Conservation (phyloP, 1,139 yeast genomes). For the Suhomyces chickasaworum region DNA sequence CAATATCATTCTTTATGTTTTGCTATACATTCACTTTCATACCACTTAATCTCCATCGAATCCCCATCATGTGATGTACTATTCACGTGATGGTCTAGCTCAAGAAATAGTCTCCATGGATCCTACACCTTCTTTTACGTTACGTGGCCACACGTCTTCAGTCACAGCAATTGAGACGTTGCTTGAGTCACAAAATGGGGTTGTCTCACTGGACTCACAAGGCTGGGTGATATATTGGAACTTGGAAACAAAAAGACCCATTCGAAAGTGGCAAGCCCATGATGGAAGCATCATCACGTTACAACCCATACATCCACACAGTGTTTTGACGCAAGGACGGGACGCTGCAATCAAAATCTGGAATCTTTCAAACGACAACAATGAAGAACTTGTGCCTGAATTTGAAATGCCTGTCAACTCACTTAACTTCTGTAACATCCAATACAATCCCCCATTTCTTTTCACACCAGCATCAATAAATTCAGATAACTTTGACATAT, state of each 20-base stretch:
- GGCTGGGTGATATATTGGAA: constrained; percentile 60
- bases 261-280: constrained; percentile 53
- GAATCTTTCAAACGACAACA: constrained; percentile 27
- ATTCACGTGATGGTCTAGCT: neutral
- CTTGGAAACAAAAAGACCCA: constrained; percentile 43
- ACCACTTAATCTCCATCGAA: too few relatives aligned
- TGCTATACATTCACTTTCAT: too few relatives aligned
- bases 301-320: constrained; percentile 32
- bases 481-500: constrained; percentile 57
- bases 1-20: too few relatives aligned
- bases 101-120: neutral
- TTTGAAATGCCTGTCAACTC: constrained; percentile 56
- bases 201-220: constrained; percentile 45
- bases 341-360: constrained; percentile 56
- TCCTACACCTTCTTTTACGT: constrained; percentile 13
- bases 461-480: constrained; percentile 56
- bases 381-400: constrained; percentile 6
- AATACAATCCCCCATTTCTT: constrained; percentile 28
- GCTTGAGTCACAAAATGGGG: constrained; percentile 6
- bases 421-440: constrained; percentile 58
- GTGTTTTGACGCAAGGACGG: constrained; percentile 53
- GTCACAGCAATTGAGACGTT: constrained; percentile 13
- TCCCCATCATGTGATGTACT: neutral
- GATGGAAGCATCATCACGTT: constrained; percentile 46
- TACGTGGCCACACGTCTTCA: constrained; percentile 17